Percentiles rank a stretch among this genome's conserved stretches.
These are phyloP conservation scores for Boletellus sp. DNA, from an alignment of 1,284 basidiomycete species.

Conservation along the genomic window DNA sequence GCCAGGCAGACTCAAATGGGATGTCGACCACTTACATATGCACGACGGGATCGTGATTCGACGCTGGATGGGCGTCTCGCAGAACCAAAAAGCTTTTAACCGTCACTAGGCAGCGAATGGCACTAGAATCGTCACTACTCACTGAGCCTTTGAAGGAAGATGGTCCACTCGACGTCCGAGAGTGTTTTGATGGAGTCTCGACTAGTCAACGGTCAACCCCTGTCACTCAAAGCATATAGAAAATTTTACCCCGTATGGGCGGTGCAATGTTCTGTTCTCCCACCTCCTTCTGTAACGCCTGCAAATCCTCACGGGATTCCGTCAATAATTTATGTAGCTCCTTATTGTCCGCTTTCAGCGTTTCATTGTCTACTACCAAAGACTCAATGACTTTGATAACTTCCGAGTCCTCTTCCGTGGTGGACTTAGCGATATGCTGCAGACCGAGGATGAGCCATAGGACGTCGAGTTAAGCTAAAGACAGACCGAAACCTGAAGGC, in stretches of 20 bases:
- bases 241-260: conserved; percentile 38
- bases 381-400: conserved; percentile 71
- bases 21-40: conserved; percentile 42
- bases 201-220: conserved; percentile 25
- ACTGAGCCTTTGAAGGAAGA: conserved; percentile 39
- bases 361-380: conserved; percentile 80
- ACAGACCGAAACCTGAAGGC: conserved; percentile 56
- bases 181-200: conserved; percentile 40
- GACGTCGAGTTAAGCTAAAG: conserved; percentile 1
- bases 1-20: conserved; percentile 1
- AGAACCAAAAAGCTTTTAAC: conserved; percentile 21
- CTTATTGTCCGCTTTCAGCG: conserved; percentile 73
- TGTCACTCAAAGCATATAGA: not conserved
- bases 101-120: conserved; percentile 9
- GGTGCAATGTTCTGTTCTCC: conserved; percentile 62
- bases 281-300: conserved; percentile 65
- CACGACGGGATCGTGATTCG: conserved; percentile 33
- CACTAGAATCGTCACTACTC: conserved; percentile 15
- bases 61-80: conserved; percentile 32
- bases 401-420: conserved; percentile 51
- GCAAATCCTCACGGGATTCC: conserved; percentile 75
- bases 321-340: conserved; percentile 72
- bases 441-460: conserved; percentile 12
- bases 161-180: conserved; percentile 40
- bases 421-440: conserved; percentile 44